Conservation (phyloP, 148 eudicot genomes). For the Vaccinium darrowii region DNA sequence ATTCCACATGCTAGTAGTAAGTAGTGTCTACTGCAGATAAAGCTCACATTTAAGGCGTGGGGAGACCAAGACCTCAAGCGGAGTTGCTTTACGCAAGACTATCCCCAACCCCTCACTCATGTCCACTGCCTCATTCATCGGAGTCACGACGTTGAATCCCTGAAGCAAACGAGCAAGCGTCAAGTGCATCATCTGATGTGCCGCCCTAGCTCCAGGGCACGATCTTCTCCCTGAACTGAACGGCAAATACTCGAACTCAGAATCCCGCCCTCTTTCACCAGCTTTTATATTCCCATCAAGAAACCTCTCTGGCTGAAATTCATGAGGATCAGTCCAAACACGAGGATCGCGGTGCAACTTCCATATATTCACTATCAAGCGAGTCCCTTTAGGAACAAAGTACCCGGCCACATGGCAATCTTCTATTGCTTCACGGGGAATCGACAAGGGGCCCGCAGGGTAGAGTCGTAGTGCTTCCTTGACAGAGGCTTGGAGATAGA, state of each 20-base stretch:
- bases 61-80: neutral
- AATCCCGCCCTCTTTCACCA: neutral
- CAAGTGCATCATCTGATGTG: neutral
- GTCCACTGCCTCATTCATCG: neutral
- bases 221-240: slow-evolving; percentile 8
- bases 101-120: neutral
- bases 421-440: neutral
- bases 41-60: neutral
- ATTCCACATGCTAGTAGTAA: no score
- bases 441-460: neutral
- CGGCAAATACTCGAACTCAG: neutral
- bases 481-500: neutral
- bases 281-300: neutral
- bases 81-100: neutral
- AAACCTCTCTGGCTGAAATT: slow-evolving; percentile 1
- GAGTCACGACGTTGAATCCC: neutral
- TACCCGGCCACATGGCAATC: neutral
- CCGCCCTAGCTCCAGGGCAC: neutral
- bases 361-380: neutral
- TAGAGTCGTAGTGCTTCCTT: slow-evolving; percentile 5
- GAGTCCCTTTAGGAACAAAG: slow-evolving; percentile 2
- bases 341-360: neutral
- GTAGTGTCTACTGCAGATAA: neutral
- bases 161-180: neutral
- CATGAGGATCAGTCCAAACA: neutral